phyloP scores from a whole-genome alignment of 805 yeast species.

The Blastobotrys chiropterorum region DNA sequence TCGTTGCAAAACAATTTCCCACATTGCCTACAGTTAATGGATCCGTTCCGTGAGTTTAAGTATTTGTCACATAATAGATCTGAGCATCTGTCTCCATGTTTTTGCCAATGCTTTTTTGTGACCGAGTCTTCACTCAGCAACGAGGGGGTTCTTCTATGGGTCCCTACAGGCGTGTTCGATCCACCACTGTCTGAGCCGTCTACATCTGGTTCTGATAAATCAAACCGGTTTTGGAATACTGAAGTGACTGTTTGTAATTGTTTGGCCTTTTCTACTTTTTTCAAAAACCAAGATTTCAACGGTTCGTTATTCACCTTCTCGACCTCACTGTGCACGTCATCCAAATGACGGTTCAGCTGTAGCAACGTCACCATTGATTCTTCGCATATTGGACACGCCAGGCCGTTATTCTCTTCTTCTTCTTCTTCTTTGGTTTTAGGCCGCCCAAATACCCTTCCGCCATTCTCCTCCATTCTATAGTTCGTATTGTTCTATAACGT shows the following conservation, averaged over 20 bases:
- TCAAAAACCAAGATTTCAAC: constrained; percentile 40
- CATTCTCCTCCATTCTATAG: not conserved
- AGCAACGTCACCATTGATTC: constrained; percentile 45
- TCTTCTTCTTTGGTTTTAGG: not conserved
- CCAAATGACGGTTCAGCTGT: constrained; percentile 65
- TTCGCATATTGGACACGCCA: constrained; percentile 64
- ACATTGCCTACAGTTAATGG: constrained; percentile 69
- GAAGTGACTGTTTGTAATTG: constrained; percentile 28
- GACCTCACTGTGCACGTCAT: constrained; percentile 50
- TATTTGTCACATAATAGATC: constrained; percentile 36
- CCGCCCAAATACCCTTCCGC: not conserved
- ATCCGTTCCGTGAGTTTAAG: constrained; percentile 48
- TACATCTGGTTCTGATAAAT: constrained; percentile 27
- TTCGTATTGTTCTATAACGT: not conserved
- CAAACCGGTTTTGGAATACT: constrained; percentile 38
- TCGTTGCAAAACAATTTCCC: constrained; percentile 62
- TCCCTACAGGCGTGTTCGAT: not conserved
- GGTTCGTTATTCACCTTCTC: constrained; percentile 29
- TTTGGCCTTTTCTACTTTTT: constrained; percentile 35
- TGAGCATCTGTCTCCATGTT: constrained; percentile 40
- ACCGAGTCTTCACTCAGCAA: constrained; percentile 29
- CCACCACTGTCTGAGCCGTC: constrained; percentile 4
- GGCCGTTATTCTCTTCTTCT: not conserved
- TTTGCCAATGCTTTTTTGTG: constrained; percentile 54
- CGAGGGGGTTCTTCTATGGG: constrained; percentile 1